A percentile compares a stretch with the other conserved stretches of the same genome.
These are phyloP conservation scores for Triangularia verruculosa DNA, from an alignment of 2,329 filamentous ascomycete genomes.

Conservation along the genomic window DNA sequence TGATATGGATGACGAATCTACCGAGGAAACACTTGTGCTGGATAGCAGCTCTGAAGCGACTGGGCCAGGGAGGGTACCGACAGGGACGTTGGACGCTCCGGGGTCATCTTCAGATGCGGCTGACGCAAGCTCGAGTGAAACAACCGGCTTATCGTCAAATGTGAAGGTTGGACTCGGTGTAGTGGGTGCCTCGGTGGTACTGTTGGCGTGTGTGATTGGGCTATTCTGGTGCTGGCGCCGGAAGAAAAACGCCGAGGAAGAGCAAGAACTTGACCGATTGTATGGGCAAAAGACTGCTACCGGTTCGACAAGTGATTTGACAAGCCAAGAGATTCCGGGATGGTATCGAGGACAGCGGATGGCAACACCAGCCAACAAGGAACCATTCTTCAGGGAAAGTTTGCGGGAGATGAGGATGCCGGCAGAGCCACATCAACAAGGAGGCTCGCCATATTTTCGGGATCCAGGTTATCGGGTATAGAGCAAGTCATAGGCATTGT, in stretches of 20 bases:
- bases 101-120: neutral
- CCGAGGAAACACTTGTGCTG: constrained; percentile 16
- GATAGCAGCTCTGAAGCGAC: constrained; percentile 9
- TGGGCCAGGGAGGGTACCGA: neutral
- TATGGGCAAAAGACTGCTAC: constrained; percentile 24
- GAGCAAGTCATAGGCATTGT: too few relatives aligned
- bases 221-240: constrained; percentile 25
- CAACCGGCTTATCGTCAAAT: constrained; percentile 9
- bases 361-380: constrained; percentile 10
- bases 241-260: constrained; percentile 20
- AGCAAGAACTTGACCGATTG: constrained; percentile 26
- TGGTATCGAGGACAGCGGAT: constrained; percentile 27
- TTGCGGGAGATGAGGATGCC: constrained; percentile 1
- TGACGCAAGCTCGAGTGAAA: neutral
- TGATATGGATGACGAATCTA: constrained; percentile 8
- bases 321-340: constrained; percentile 22
- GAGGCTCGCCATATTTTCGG: neutral
- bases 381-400: constrained; percentile 7
- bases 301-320: constrained; percentile 13
- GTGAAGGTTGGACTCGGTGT: constrained; percentile 26
- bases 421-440: neutral
- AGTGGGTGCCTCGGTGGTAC: constrained; percentile 19
- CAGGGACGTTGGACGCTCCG: neutral
- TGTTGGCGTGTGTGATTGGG: constrained; percentile 21
- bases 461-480: neutral